These are phyloP conservation scores for Cryptosporidium sp. DNA, from an alignment of 169 alveolate genomes.

Conservation along the genomic window DNA sequence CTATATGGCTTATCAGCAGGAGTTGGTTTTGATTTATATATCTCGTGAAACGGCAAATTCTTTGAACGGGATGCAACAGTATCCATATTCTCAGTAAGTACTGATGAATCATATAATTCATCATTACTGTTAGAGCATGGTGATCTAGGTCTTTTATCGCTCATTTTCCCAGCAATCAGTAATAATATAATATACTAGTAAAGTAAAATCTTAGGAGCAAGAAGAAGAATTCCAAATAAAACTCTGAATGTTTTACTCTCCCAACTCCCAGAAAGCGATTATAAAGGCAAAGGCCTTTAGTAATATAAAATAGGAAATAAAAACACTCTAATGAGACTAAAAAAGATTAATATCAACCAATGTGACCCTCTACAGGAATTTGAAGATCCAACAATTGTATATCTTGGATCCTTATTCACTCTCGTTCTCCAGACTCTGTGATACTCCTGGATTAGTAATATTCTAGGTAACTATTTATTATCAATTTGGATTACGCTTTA, in stretches of 20 bases:
- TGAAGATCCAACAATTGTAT: neutral
- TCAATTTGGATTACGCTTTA: neutral
- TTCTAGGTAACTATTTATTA: constrained; percentile 4
- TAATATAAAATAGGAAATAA: constrained; percentile 3
- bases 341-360: neutral
- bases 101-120: constrained; percentile 42
- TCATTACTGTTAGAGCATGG: neutral
- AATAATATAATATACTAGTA: neutral
- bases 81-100: constrained; percentile 60
- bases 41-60: constrained; percentile 48
- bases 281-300: constrained; percentile 3
- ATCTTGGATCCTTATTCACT: constrained; percentile 8
- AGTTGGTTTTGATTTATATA: constrained; percentile 4
- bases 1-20: constrained; percentile 45
- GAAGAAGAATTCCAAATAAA: constrained; percentile 1
- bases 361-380: neutral
- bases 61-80: constrained; percentile 48
- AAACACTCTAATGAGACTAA: constrained; percentile 9
- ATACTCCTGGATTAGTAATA: neutral
- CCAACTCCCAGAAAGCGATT: neutral
- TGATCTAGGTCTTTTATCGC: constrained; percentile 1
- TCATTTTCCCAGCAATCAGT: neutral
- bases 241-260: constrained; percentile 11
- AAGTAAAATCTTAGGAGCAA: neutral
- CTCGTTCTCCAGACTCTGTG: neutral